A percentile compares a stretch with the other conserved stretches of the same genome.
These are phyloP conservation scores for Colletotrichum costaricense DNA, from an alignment of 2,329 filamentous ascomycete species.

Conservation along the genomic window DNA sequence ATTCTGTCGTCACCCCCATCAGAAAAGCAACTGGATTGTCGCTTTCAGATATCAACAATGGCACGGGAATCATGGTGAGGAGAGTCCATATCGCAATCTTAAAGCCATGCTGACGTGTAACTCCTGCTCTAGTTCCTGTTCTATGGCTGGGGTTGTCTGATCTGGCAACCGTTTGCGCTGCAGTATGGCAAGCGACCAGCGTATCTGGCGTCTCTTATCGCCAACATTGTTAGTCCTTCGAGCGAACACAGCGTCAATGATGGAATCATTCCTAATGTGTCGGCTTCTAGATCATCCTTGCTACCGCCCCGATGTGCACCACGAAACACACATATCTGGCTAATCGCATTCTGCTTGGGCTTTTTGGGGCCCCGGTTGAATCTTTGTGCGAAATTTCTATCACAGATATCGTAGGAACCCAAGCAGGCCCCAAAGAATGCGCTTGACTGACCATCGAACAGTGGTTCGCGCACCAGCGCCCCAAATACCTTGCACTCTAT, in stretches of 20 bases:
- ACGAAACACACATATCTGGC: slow-evolving; percentile 49
- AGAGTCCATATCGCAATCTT: neutral
- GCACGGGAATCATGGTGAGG: slow-evolving; percentile 50
- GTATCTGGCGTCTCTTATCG: slow-evolving; percentile 51
- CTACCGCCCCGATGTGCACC: slow-evolving; percentile 41
- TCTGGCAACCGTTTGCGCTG: slow-evolving; percentile 60
- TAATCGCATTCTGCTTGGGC: slow-evolving; percentile 55
- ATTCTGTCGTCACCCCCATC: slow-evolving; percentile 51
- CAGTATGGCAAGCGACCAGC: slow-evolving; percentile 56
- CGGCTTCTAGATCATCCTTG: slow-evolving; percentile 38
- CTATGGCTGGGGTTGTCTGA: slow-evolving; percentile 56
- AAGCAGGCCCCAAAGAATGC: neutral
- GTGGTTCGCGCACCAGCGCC: slow-evolving; percentile 55
- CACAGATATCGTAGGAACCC: slow-evolving; percentile 48
- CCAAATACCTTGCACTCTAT: slow-evolving; percentile 56
- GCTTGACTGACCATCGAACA: neutral
- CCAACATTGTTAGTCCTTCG: slow-evolving; percentile 41
- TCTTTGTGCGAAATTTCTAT: slow-evolving; percentile 57
- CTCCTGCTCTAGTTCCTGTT: slow-evolving; percentile 47
- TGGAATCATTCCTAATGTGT: neutral
- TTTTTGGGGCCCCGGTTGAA: slow-evolving; percentile 58
- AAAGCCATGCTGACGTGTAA: neutral
- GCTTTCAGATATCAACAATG: slow-evolving; percentile 49
- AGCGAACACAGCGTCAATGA: no score
- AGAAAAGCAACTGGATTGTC: slow-evolving; percentile 46